These are phyloP conservation scores for Colletotrichum theobromicola DNA, from an alignment of 2,329 filamentous ascomycete genomes.

Conservation along the genomic window DNA sequence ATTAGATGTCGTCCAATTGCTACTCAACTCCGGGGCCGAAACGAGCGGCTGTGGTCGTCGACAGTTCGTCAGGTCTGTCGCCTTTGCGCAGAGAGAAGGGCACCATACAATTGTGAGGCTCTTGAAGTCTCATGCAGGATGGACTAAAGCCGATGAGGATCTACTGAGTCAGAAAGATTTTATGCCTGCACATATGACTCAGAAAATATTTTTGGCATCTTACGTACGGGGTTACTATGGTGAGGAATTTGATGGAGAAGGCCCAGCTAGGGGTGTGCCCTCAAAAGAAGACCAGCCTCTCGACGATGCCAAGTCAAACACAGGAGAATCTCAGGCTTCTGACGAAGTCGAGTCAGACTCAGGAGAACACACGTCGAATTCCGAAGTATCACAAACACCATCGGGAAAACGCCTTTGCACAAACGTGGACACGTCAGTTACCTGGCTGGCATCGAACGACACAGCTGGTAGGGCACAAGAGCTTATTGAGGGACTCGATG, in stretches of 20 bases:
- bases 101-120: not conserved
- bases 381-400: not conserved
- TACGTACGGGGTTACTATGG: not conserved
- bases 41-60: not conserved
- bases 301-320: accelerated
- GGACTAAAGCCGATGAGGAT: not conserved
- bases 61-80: not conserved
- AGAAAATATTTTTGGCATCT: too few relatives aligned
- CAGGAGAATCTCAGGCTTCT: too few relatives aligned
- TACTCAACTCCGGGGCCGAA: not conserved
- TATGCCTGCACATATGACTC: too few relatives aligned
- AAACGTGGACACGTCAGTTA: not conserved
- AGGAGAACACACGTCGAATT: not conserved
- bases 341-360: not conserved
- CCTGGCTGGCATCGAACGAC: accelerated
- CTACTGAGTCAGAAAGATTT: not conserved
- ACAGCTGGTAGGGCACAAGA: accelerated
- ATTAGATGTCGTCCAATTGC: not conserved
- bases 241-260: not conserved
- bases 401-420: not conserved
- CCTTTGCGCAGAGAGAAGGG: not conserved
- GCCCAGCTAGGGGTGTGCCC: too few relatives aligned
- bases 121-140: not conserved
- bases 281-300: not conserved
- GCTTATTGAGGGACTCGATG: accelerated